Percentiles rank a stretch among this genome's conserved stretches.
These are phyloP conservation scores for Pouteria glomerata DNA, from an alignment of 148 eudicot genomes.

Conservation along the genomic window DNA sequence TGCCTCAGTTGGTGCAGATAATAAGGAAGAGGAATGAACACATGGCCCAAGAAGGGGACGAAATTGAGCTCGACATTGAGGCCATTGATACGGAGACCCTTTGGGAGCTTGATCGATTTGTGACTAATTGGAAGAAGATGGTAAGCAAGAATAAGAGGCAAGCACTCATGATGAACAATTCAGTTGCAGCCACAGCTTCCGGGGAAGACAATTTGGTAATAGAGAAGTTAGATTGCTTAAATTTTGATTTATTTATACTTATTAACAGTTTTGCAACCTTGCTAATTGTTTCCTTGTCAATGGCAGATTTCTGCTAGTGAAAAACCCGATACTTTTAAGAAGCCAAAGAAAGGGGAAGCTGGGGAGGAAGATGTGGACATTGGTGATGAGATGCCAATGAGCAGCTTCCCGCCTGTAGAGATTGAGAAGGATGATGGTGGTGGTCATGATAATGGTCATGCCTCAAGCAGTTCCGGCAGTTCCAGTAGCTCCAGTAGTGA, in stretches of 20 bases:
- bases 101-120: constrained; percentile 90
- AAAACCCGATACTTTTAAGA: constrained; percentile 35
- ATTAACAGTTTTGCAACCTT: no score
- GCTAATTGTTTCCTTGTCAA: background rate
- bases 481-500: constrained; percentile 81
- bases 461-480: constrained; percentile 60
- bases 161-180: constrained; percentile 39
- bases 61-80: constrained; percentile 86
- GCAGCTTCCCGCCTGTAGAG: constrained; percentile 65
- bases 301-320: constrained; percentile 50
- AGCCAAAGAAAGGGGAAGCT: constrained; percentile 40
- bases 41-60: constrained; percentile 78
- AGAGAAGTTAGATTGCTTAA: background rate
- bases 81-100: constrained; percentile 78
- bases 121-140: constrained; percentile 80
- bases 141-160: constrained; percentile 72
- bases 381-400: constrained; percentile 75
- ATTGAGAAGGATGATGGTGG: constrained; percentile 77
- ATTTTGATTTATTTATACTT: background rate
- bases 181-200: constrained; percentile 18
- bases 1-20: constrained; percentile 76
- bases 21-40: constrained; percentile 64
- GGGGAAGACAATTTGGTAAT: constrained; percentile 37
- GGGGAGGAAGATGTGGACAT: constrained; percentile 84
- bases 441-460: constrained; percentile 27